phyloP scores from a whole-genome alignment of 2,329 filamentous ascomycete genomes.

The Diaporthe ilicicola region DNA sequence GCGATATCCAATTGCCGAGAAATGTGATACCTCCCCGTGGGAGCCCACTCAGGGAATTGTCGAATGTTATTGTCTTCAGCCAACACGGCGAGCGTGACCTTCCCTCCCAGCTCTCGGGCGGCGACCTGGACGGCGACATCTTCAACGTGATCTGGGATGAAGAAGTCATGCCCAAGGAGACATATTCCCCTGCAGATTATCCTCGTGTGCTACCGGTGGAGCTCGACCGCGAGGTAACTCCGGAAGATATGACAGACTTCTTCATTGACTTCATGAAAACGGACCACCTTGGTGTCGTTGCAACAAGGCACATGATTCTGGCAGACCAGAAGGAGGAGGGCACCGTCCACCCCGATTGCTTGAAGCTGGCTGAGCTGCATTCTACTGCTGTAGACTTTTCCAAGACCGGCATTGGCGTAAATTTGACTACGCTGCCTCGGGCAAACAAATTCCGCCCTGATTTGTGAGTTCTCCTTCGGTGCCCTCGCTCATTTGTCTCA shows the following conservation, averaged over 20 bases:
- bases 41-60: constrained; percentile 68
- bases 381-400: constrained; percentile 80
- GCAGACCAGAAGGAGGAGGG: constrained; percentile 66
- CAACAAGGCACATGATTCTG: constrained; percentile 69
- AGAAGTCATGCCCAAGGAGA: constrained; percentile 50
- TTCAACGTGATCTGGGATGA: constrained; percentile 83
- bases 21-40: constrained; percentile 67
- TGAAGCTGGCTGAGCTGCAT: constrained; percentile 67
- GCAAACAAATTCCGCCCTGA: constrained; percentile 56
- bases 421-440: constrained; percentile 53
- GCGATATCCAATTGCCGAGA: constrained; percentile 75
- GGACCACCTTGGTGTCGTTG: constrained; percentile 72
- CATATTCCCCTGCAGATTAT: constrained; percentile 74
- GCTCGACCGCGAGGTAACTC: constrained; percentile 67
- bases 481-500: rapidly evolving
- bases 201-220: constrained; percentile 62
- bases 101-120: constrained; percentile 80
- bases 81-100: constrained; percentile 75
- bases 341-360: constrained; percentile 60
- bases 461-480: constrained; percentile 55
- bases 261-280: constrained; percentile 81
- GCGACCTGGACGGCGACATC: constrained; percentile 84
- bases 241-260: constrained; percentile 78
- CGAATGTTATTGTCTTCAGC: constrained; percentile 83
- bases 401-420: constrained; percentile 73